Percentiles rank a stretch among this genome's conserved stretches.
Conservation (phyloP, 306 rosid genomes). For the Fagus sylvatica region DNA sequence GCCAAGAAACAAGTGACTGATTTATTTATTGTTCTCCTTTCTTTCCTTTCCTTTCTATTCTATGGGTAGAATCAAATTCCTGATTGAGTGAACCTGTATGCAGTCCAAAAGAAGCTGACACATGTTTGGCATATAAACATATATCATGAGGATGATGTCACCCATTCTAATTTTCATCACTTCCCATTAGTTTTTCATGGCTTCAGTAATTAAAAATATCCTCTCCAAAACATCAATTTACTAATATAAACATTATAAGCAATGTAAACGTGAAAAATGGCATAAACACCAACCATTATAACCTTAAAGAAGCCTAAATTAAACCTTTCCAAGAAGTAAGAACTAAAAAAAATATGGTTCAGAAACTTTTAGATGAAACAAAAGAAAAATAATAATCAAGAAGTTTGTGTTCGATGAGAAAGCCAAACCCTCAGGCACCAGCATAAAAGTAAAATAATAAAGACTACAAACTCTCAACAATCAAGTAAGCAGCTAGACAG, state of each 20-base stretch:
- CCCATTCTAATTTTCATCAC: background rate
- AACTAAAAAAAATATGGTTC: background rate
- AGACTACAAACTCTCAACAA: background rate
- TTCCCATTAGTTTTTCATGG: background rate
- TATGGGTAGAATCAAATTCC: constrained; percentile 2
- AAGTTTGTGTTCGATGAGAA: background rate
- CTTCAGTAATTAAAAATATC: background rate
- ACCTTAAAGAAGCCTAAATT: background rate
- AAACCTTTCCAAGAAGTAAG: too few relatives aligned
- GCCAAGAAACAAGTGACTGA: background rate
- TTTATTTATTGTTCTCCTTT: background rate
- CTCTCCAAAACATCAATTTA: background rate
- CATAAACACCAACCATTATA: background rate
- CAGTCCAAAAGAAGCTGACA: constrained; percentile 11
- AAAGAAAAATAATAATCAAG: background rate
- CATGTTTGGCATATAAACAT: background rate
- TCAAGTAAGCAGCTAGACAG: background rate
- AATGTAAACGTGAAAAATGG: background rate
- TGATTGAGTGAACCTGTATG: constrained; percentile 2
- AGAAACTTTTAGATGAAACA: background rate
- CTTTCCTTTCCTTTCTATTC: background rate
- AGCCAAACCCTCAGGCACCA: background rate
- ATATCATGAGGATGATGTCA: background rate
- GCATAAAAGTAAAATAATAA: background rate
- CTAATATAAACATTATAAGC: background rate